Base-by-base conservation (phyloP, 768 basidiomycete genomes). In the Dacryopinax spathularia region DNA sequence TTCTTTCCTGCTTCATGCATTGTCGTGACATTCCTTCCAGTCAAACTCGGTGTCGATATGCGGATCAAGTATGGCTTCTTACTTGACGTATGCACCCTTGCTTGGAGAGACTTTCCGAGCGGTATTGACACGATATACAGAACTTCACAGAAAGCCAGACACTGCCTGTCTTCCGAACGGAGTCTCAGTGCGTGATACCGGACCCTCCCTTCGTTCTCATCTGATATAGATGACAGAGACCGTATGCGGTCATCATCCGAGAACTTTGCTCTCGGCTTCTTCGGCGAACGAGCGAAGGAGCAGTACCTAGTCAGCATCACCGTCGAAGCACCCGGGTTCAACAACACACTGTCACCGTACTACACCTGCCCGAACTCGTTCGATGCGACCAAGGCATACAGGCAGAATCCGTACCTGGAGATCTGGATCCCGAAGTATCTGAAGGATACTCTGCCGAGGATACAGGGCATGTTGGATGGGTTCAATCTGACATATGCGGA, bases 341-440 rank as follows among this genome's bases (percentile, higher is more conserved):
- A 90, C 74, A 88, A 88, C 71, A 92, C 92, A 1, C 82, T 96
- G 3, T 81, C 91, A 0, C 92, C 92, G 2, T 93, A 92, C 67
- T 80, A 81, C 64, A 90, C 88, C 77, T 89, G 91, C 69, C 79
- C 81, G 3, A 93, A 93, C 70, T 77, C 88, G 0, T 63, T 70
- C 1, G 63, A 73, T 25, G 67, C 62, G 1, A 64, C 71, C 22
- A 91, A 84, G 69, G 68, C 77, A 1, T 79, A 82, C 56, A 83
- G 89, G n/a, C 83, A 81, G 1, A 65, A 72, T 1, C 77, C 75
- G 66, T 89, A 85, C 66, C 73, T 87, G 44, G 68, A 73, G 39
- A 72, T 83, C 61, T 95, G 93, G 92, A 78, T 84, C 0, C 70
- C 71, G 0, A 80, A 82, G 1, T 97, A 93, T 73, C 81, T 97